These are phyloP conservation scores for Eremothecium sinecaudum DNA, from an alignment of 1,139 yeast genomes.

Conservation along the genomic window DNA sequence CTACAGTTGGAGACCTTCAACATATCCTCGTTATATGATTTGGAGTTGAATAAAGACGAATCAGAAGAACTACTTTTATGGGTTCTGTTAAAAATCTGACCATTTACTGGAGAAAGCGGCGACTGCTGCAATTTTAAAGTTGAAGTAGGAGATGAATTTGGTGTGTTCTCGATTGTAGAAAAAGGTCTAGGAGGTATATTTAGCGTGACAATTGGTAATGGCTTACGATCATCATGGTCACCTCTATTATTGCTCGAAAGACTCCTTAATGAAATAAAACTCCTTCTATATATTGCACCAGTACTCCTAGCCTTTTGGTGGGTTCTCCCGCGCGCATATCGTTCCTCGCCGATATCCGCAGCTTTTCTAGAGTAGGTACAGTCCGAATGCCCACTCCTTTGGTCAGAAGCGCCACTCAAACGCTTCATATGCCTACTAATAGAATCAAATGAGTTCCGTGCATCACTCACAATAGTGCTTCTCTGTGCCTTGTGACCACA, in stretches of 20 bases:
- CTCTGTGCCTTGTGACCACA: conserved; percentile 22
- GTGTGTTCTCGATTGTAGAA: conserved; percentile 42
- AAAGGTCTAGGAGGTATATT: conserved; percentile 41
- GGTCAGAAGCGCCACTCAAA: conserved; percentile 1
- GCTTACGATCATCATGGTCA: conserved; percentile 9
- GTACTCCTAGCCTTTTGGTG: conserved; percentile 29
- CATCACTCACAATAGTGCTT: conserved; percentile 15
- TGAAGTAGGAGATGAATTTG: conserved; percentile 19
- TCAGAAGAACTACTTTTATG: conserved; percentile 51
- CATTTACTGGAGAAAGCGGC: conserved; percentile 28
- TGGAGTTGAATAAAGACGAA: conserved; percentile 33
- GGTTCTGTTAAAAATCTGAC: conserved; percentile 51
- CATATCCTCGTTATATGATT: conserved; percentile 21
- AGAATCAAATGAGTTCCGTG: conserved; percentile 25
- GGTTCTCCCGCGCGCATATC: conserved; percentile 7
- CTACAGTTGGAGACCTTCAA: conserved; percentile 11
- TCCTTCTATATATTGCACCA: conserved; percentile 29
- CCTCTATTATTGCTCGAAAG: conserved; percentile 22
- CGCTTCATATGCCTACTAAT: conserved; percentile 2
- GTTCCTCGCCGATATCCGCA: not conserved
- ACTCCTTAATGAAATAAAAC: conserved; percentile 28
- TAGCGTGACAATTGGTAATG: conserved; percentile 19
- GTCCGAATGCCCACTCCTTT: not conserved
- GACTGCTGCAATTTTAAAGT: conserved; percentile 37
- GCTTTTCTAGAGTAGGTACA: not conserved